A percentile compares a stretch with the other conserved stretches of the same genome.
Conservation (phyloP, 2,329 filamentous ascomycete genomes). For the Orbilia quercus region DNA sequence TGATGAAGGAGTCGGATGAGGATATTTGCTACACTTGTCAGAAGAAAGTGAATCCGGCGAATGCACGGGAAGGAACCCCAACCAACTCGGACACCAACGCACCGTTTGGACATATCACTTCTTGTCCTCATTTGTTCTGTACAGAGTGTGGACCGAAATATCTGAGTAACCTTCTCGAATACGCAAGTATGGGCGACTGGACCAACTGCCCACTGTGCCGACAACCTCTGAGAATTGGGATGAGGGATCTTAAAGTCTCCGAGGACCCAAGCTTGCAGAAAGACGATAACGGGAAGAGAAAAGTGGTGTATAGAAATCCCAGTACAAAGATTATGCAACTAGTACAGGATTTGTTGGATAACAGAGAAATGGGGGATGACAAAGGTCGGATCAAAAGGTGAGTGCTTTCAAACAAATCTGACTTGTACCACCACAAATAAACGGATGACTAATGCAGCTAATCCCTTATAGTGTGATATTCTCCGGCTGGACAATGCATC, state of each 20-base stretch:
- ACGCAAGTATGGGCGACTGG: conserved; percentile 55
- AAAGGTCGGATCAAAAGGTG: conserved; percentile 78
- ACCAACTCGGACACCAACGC: conserved; percentile 68
- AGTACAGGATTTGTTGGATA: conserved; percentile 76
- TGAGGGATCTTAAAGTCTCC: conserved; percentile 75
- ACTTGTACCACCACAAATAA: conserved; percentile 77
- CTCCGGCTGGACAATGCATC: conserved; percentile 60
- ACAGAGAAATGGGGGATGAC: conserved; percentile 73
- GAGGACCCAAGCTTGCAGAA: conserved; percentile 64
- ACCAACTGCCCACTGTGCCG: conserved; percentile 75
- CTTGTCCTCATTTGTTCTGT: conserved; percentile 89
- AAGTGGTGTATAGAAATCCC: conserved; percentile 80
- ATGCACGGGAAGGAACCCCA: conserved; percentile 67
- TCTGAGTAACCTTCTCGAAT: conserved; percentile 45
- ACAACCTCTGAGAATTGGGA: conserved; percentile 71
- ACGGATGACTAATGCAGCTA: conserved; percentile 73
- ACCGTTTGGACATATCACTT: conserved; percentile 80
- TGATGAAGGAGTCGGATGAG: conserved; percentile 83
- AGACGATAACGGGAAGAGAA: conserved; percentile 67
- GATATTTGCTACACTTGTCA: conserved; percentile 79
- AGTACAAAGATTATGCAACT: conserved; percentile 92
- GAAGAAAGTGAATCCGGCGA: conserved; percentile 72
- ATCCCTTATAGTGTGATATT: conserved; percentile 62
- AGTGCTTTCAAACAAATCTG: conserved; percentile 70
- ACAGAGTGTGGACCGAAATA: conserved; percentile 69